A percentile compares a stretch with the other conserved stretches of the same genome.
phyloP scores from a whole-genome alignment of 352 stramenopile genomes.

The Phytophthora boehmeriae region DNA sequence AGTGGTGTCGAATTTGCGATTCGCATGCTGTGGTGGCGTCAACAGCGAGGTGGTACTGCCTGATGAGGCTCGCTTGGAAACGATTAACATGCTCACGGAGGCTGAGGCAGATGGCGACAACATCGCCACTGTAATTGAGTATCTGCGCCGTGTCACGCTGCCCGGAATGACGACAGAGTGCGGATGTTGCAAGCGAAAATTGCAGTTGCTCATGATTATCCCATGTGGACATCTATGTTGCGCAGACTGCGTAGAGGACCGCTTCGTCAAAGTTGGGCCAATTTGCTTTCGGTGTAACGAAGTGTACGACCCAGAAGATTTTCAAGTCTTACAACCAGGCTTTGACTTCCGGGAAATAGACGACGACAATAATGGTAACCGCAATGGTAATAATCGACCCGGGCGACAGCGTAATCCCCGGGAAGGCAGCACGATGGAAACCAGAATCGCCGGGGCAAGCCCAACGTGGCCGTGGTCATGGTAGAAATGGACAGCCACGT shows the following conservation, averaged over 20 bases:
- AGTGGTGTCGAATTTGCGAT: conserved; percentile 50
- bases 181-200: conserved; percentile 61
- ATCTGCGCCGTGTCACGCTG: conserved; percentile 43
- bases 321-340: conserved; percentile 83
- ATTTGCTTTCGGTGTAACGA: conserved; percentile 52
- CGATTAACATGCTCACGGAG: conserved; percentile 46
- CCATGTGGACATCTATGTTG: conserved; percentile 91
- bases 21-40: conserved; percentile 45
- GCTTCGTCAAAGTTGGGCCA: conserved; percentile 40
- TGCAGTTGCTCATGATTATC: conserved; percentile 88
- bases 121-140: conserved; percentile 33
- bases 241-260: conserved; percentile 87
- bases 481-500: neutral
- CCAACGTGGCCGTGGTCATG: neutral
- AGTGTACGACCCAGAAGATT: conserved; percentile 79
- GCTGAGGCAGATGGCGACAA: conserved; percentile 38
- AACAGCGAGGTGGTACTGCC: conserved; percentile 42
- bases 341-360: conserved; percentile 59
- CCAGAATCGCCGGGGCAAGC: neutral
- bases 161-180: conserved; percentile 55
- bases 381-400: conserved; percentile 9
- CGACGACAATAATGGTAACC: conserved; percentile 7
- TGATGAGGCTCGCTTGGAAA: conserved; percentile 39
- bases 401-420: conserved; percentile 2
- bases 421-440: conserved; percentile 1